These are phyloP conservation scores for Verticillium longisporum DNA, from an alignment of 2,329 filamentous ascomycete species.

Conservation along the genomic window DNA sequence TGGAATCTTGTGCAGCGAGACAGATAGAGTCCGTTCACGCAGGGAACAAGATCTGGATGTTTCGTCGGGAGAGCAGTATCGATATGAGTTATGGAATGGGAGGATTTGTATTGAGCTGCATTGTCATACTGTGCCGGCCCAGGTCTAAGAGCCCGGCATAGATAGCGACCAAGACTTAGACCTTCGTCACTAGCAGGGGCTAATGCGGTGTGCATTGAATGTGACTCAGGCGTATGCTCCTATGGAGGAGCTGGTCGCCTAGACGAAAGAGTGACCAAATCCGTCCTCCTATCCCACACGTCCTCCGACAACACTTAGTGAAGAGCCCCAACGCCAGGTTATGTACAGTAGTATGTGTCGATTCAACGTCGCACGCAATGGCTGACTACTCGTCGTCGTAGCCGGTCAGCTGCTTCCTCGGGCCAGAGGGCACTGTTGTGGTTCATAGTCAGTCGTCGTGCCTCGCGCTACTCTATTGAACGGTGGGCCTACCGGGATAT, in stretches of 20 bases:
- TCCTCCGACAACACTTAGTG: constrained; percentile 2
- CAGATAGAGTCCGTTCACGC: constrained; percentile 34
- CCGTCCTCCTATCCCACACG: background rate
- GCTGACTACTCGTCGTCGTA: constrained; percentile 47
- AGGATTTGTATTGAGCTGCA: background rate
- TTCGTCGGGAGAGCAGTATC: background rate
- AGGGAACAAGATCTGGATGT: background rate
- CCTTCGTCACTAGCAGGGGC: background rate
- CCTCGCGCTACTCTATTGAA: background rate
- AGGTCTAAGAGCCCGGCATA: background rate
- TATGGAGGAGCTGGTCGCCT: background rate
- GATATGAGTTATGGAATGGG: background rate
- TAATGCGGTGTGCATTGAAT: constrained; percentile 1
- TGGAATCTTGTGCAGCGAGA: constrained; percentile 56
- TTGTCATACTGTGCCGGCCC: background rate
- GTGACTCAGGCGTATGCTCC: background rate
- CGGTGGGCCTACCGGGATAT: constrained; percentile 74
- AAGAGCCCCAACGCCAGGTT: constrained; percentile 14
- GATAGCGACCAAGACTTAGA: background rate
- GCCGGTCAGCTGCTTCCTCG: constrained; percentile 52
- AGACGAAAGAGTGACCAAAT: background rate
- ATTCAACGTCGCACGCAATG: background rate
- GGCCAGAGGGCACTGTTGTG: constrained; percentile 46
- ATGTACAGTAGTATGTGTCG: constrained; percentile 12
- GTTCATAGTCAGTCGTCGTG: background rate